These are phyloP conservation scores for Trichoderma cornu-damae DNA, from an alignment of 2,329 filamentous ascomycete species.

Conservation along the genomic window DNA sequence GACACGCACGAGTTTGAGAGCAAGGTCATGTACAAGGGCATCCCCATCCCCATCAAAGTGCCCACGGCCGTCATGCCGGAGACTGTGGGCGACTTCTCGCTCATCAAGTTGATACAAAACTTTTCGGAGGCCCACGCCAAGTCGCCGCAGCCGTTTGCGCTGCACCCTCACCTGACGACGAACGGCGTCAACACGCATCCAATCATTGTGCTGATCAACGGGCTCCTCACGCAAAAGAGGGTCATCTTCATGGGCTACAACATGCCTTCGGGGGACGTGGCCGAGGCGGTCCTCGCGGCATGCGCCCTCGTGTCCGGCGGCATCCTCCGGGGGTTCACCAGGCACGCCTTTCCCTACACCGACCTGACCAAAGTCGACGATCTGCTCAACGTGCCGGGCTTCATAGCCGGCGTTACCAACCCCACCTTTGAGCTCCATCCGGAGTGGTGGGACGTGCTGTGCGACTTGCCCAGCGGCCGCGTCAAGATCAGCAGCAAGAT, in stretches of 20 bases:
- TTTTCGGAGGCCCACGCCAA: conserved; percentile 82
- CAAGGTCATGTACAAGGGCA: conserved; percentile 90
- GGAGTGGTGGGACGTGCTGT: conserved; percentile 97
- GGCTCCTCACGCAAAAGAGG: conserved; percentile 90
- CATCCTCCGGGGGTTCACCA: conserved; percentile 85
- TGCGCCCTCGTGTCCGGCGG: conserved; percentile 91
- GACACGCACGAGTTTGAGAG: conserved; percentile 98
- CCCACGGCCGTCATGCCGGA: conserved; percentile 90
- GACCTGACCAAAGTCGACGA: conserved; percentile 98
- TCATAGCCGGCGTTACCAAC: conserved; percentile 96
- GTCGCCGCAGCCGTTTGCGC: conserved; percentile 73
- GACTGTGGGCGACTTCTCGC: conserved; percentile 93
- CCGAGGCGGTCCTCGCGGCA: conserved; percentile 95
- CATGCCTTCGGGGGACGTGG: conserved; percentile 89
- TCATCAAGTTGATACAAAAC: conserved; percentile 94
- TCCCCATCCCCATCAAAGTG: conserved; percentile 94
- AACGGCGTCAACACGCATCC: conserved; percentile 87
- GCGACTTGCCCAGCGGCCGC: conserved; percentile 83
- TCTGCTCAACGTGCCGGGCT: conserved; percentile 89
- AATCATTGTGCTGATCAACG: conserved; percentile 90
- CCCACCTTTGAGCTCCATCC: conserved; percentile 91
- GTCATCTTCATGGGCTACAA: conserved; percentile 95
- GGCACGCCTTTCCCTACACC: conserved; percentile 96
- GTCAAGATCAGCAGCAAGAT: conserved; percentile 93
- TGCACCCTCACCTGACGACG: conserved; percentile 90